These are phyloP conservation scores for Candida anutae DNA, from an alignment of 1,139 yeast genomes.

Conservation along the genomic window DNA sequence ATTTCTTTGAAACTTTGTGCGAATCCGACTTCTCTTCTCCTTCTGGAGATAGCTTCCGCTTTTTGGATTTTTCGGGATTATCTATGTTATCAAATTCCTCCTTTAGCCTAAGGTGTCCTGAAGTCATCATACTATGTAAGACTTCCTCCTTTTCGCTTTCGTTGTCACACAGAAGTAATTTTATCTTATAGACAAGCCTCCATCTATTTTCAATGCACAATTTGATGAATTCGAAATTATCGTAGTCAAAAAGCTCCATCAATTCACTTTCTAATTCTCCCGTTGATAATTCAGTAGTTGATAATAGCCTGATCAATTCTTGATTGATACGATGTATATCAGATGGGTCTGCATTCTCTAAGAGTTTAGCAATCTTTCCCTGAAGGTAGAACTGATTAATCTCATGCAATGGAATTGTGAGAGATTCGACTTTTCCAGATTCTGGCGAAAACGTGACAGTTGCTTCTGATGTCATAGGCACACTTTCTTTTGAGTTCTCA, in stretches of 20 bases:
- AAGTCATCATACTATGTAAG: slow-evolving; percentile 17
- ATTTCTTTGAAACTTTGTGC: slow-evolving; percentile 6
- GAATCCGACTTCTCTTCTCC: slow-evolving; percentile 2
- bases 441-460: not conserved
- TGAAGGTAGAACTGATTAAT: slow-evolving; percentile 20
- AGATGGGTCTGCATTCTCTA: slow-evolving; percentile 10
- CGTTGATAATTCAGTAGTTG: slow-evolving; percentile 18
- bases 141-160: slow-evolving; percentile 20
- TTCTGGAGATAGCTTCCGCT: slow-evolving; percentile 13
- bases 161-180: too few species aligned
- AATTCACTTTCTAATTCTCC: slow-evolving; percentile 45
- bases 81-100: slow-evolving; percentile 20
- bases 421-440: not conserved
- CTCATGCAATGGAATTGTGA: slow-evolving; percentile 11
- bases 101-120: slow-evolving; percentile 12
- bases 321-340: slow-evolving; percentile 10
- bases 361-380: slow-evolving; percentile 11
- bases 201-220: slow-evolving; percentile 45
- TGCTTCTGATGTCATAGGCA: not conserved
- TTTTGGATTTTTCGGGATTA: slow-evolving; percentile 6
- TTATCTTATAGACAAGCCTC: slow-evolving; percentile 48
- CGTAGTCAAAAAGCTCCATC: slow-evolving; percentile 43
- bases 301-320: slow-evolving; percentile 11
- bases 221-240: slow-evolving; percentile 42
- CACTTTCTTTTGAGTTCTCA: not conserved